Percentiles rank a stretch among this genome's conserved stretches.
Conservation (phyloP, 108 stramenopile species). For the Nitzschia sp. region DNA sequence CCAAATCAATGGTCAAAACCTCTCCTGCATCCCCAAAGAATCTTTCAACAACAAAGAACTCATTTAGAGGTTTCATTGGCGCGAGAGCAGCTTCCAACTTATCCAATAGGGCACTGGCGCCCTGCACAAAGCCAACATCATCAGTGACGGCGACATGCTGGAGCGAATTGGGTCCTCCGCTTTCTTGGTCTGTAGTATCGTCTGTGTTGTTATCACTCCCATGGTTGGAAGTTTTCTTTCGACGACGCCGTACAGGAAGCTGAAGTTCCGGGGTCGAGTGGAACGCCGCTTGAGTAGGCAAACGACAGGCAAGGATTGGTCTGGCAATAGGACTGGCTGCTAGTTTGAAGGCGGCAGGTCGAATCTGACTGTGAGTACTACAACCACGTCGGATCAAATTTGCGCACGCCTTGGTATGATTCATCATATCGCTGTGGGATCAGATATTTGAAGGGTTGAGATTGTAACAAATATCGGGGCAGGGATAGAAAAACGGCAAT, state of each 20-base stretch:
- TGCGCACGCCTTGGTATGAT: no score
- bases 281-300: background rate
- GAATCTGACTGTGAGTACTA: no score
- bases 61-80: constrained; percentile 64
- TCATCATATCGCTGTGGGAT: no score
- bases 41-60: constrained; percentile 49
- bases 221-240: constrained; percentile 2
- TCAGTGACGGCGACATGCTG: constrained; percentile 30
- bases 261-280: constrained; percentile 12
- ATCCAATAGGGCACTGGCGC: constrained; percentile 50
- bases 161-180: constrained; percentile 13
- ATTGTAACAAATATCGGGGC: no score
- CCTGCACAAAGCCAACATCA: constrained; percentile 36
- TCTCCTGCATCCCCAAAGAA: constrained; percentile 41
- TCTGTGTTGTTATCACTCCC: constrained; percentile 4
- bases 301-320: background rate
- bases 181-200: background rate
- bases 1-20: constrained; percentile 52
- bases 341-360: no score
- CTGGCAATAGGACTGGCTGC: no score
- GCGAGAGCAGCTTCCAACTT: constrained; percentile 53
- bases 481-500: no score
- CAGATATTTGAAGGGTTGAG: no score
- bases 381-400: no score
- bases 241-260: constrained; percentile 28